Conservation (phyloP, 257 asterid genomes). For the Plantago elongata region DNA sequence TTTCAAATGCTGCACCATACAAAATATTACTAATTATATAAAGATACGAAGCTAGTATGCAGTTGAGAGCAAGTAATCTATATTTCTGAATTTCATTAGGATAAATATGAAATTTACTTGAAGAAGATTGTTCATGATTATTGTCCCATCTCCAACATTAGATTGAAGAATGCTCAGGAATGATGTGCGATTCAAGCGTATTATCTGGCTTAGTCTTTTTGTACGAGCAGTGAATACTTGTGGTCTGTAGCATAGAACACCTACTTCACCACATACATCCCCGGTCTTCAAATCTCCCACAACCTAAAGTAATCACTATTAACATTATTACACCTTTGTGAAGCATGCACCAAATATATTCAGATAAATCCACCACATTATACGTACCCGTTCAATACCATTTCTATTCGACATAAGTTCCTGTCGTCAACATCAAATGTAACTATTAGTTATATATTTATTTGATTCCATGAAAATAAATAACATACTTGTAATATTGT, state of each 20-base stretch:
- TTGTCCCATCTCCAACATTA: slow-evolving; percentile 71
- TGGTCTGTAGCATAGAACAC: slow-evolving; percentile 76
- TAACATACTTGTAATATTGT: too few relatives aligned
- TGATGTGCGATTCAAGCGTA: slow-evolving; percentile 63
- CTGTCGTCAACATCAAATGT: slow-evolving; percentile 30
- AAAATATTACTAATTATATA: neutral
- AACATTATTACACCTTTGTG: slow-evolving; percentile 4
- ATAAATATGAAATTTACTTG: slow-evolving; percentile 31
- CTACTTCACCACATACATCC: slow-evolving; percentile 64
- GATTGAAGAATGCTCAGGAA: slow-evolving; percentile 66
- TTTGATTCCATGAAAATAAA: too few relatives aligned
- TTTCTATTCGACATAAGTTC: slow-evolving; percentile 42
- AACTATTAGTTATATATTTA: too few relatives aligned
- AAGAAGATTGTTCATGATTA: slow-evolving; percentile 75
- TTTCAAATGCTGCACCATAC: slow-evolving; percentile 56
- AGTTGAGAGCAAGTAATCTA: too few relatives aligned
- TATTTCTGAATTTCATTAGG: too few relatives aligned
- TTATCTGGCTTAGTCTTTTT: slow-evolving; percentile 65
- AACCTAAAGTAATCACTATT: slow-evolving; percentile 25
- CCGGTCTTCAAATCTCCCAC: slow-evolving; percentile 57
- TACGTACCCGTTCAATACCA: slow-evolving; percentile 43
- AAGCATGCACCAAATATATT: neutral
- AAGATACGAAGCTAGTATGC: too few relatives aligned
- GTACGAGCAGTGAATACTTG: slow-evolving; percentile 65
- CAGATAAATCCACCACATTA: neutral